Conservation (phyloP, 257 asterid genomes). For the Jaltomata sinuosa region DNA sequence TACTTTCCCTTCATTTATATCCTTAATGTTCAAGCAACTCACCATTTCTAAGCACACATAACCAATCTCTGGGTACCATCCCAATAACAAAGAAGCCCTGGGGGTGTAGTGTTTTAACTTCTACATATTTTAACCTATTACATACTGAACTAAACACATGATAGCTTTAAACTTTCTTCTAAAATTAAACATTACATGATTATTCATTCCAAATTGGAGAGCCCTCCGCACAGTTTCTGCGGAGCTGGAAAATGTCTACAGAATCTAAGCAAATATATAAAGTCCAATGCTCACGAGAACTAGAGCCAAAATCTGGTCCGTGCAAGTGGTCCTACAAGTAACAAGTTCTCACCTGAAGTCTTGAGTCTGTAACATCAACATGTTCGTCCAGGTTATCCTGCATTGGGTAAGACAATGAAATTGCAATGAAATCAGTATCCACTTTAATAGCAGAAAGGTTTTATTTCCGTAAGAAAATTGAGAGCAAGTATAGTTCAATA, state of each 20-base stretch:
- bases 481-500: neutral
- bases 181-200: neutral
- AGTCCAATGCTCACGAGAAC: neutral
- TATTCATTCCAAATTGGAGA: neutral
- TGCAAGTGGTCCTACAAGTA: neutral
- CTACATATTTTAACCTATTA: neutral
- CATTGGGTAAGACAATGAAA: conserved; percentile 3
- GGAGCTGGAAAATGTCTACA: neutral
- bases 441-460: neutral
- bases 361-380: conserved; percentile 73
- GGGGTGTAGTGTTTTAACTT: neutral
- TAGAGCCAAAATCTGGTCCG: neutral
- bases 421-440: neutral
- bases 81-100: neutral
- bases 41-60: neutral
- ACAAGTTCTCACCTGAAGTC: conserved; percentile 45
- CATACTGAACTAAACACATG: neutral
- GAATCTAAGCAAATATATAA: neutral
- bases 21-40: neutral
- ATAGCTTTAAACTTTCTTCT: neutral
- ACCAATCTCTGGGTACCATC: neutral
- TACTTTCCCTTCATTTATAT: neutral
- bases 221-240: neutral
- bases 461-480: neutral
- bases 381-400: conserved; percentile 79